Evolutionary conservation across 768 basidiomycete species (phyloP).

Genomic region (Dentipellis sp.): DNA sequence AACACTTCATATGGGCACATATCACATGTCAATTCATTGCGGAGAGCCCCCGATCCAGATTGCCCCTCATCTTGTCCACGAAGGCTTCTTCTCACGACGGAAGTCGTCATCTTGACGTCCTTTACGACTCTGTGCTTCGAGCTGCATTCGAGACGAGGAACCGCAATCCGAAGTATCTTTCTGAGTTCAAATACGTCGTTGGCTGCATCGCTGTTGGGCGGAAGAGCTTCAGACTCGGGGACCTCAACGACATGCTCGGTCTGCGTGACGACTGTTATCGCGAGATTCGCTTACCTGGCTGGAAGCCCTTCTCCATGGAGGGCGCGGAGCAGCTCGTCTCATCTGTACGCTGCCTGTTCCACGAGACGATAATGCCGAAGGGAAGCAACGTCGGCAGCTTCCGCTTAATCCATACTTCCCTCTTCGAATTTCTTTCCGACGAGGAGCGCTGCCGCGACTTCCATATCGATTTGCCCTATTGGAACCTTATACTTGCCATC

Average conservation of each 20-base stretch:
- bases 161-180: background rate
- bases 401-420: background rate
- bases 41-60: background rate
- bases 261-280: background rate
- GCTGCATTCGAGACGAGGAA: background rate
- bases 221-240: too few relatives aligned
- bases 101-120: background rate
- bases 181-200: background rate
- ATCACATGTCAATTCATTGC: background rate
- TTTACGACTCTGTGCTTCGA: background rate
- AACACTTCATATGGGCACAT: background rate
- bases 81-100: background rate
- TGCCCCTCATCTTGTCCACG: background rate
- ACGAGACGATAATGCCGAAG: too few relatives aligned
- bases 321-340: background rate
- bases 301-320: background rate
- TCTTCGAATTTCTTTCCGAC: background rate
- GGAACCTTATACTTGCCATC: background rate
- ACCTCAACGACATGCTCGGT: background rate
- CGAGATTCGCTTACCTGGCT: background rate
- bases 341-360: background rate
- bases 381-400: background rate
- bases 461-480: background rate
- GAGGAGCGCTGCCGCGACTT: background rate
- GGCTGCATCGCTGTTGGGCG: too few relatives aligned